These are phyloP conservation scores for Pholiota microspora DNA, from an alignment of 768 basidiomycete genomes.

Conservation along the genomic window DNA sequence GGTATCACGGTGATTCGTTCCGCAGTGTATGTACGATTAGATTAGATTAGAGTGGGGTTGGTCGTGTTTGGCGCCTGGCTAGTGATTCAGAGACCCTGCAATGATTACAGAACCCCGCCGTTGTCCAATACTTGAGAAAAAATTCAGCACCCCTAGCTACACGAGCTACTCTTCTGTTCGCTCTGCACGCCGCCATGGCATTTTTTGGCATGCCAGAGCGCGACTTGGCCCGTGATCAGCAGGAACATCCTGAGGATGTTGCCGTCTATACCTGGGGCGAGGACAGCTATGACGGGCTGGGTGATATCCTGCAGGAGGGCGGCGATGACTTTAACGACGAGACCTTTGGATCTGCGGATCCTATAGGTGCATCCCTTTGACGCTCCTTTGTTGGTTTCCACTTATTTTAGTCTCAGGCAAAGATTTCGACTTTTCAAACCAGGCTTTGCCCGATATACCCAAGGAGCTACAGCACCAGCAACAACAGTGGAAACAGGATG, in stretches of 20 bases:
- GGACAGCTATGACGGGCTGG: conserved; percentile 87
- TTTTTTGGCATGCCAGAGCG: conserved; percentile 83
- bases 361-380: conserved; percentile 58
- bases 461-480: conserved; percentile 21
- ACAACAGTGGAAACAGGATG: conserved; percentile 18
- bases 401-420: conserved; percentile 51
- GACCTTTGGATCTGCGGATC: conserved; percentile 79
- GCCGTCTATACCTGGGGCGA: conserved; percentile 94
- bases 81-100: conserved; percentile 4
- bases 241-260: conserved; percentile 49
- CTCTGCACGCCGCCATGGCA: conserved; percentile 55
- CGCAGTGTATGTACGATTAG: conserved; percentile 23
- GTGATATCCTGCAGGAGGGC: conserved; percentile 83
- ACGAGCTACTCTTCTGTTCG: conserved; percentile 16
- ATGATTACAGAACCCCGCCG: conserved; percentile 1
- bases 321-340: conserved; percentile 95
- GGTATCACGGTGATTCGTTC: conserved; percentile 39
- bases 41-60: conserved; percentile 22
- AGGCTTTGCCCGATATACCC: conserved; percentile 30
- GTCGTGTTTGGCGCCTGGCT: conserved; percentile 22
- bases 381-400: background rate
- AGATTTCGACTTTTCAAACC: conserved; percentile 85
- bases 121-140: background rate
- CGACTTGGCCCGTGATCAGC: conserved; percentile 52
- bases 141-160: conserved; percentile 4